phyloP scores from a whole-genome alignment of 495 filamentous ascomycete species.

The Glutinoglossum americanum region DNA sequence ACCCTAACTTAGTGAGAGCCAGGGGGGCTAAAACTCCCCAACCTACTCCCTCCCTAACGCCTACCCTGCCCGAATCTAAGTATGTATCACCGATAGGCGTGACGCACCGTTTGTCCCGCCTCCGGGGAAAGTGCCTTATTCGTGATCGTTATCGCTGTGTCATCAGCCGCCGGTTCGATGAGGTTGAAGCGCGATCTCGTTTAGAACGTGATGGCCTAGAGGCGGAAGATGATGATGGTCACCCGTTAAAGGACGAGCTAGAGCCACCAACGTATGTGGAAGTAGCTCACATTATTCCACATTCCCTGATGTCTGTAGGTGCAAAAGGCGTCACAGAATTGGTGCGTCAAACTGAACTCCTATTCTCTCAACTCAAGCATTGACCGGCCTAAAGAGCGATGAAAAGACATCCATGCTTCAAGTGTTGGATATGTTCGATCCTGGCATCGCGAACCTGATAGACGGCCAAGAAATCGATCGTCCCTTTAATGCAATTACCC shows the following conservation, averaged over 20 bases:
- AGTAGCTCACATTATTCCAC: slow-evolving; percentile 1
- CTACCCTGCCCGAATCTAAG: slow-evolving; percentile 1
- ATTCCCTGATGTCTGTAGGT: background rate
- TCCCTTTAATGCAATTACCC: slow-evolving; percentile 2
- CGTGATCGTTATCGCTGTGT: slow-evolving; percentile 13
- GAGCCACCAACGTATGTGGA: background rate
- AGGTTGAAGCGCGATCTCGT: slow-evolving; percentile 6
- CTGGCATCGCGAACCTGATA: background rate
- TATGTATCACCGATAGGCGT: slow-evolving; percentile 3
- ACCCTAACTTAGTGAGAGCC: slow-evolving; percentile 8
- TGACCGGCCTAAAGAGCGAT: background rate
- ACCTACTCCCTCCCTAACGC: slow-evolving; percentile 6
- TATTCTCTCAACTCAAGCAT: background rate
- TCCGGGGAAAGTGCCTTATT: slow-evolving; percentile 10
- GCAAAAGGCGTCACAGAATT: background rate
- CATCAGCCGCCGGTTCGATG: slow-evolving; percentile 12
- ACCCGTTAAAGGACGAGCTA: background rate
- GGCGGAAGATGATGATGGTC: background rate
- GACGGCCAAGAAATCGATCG: slow-evolving; percentile 3
- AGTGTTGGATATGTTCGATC: slow-evolving; percentile 5
- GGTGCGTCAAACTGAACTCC: background rate
- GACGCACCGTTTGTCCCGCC: slow-evolving; percentile 9
- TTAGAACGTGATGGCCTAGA: background rate
- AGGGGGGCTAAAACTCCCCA: slow-evolving; percentile 9
- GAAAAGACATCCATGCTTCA: background rate